Evolutionary conservation across 345 rosid species (phyloP).

Genomic region (Sisymbrium altissimum): DNA sequence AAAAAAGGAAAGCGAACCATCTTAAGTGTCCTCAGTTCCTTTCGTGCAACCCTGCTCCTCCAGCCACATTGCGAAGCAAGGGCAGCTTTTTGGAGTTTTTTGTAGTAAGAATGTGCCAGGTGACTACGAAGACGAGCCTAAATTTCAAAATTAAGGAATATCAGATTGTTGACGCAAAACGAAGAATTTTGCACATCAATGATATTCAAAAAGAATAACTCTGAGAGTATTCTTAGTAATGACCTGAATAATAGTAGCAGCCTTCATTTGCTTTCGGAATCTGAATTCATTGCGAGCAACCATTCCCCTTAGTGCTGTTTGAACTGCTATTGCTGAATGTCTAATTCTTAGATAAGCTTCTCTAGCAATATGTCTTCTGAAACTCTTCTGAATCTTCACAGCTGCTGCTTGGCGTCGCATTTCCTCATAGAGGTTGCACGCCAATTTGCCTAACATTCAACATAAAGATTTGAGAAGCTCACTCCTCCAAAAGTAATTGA

Average conservation of each 20-base stretch:
- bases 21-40: constrained; percentile 83
- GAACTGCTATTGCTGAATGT: constrained; percentile 65
- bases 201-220: constrained; percentile 12
- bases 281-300: constrained; percentile 92
- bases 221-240: constrained; percentile 10
- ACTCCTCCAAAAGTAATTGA: constrained; percentile 3
- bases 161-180: constrained; percentile 9
- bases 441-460: constrained; percentile 60
- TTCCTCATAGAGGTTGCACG: constrained; percentile 78
- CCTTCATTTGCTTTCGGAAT: constrained; percentile 88
- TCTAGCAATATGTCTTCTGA: constrained; percentile 62
- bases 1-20: constrained; percentile 53
- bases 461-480: constrained; percentile 18
- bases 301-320: constrained; percentile 92
- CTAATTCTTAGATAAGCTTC: constrained; percentile 51
- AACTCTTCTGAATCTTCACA: constrained; percentile 83
- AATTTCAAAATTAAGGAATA: constrained; percentile 25
- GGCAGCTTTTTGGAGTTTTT: constrained; percentile 81
- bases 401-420: constrained; percentile 88
- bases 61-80: constrained; percentile 89
- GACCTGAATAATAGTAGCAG: constrained; percentile 90
- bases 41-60: constrained; percentile 94
- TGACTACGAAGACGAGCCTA: constrained; percentile 81
- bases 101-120: constrained; percentile 68
- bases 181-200: background rate